Evolutionary conservation across 805 yeast species (phyloP).

Genomic region (Cyberlindnera maritima): DNA sequence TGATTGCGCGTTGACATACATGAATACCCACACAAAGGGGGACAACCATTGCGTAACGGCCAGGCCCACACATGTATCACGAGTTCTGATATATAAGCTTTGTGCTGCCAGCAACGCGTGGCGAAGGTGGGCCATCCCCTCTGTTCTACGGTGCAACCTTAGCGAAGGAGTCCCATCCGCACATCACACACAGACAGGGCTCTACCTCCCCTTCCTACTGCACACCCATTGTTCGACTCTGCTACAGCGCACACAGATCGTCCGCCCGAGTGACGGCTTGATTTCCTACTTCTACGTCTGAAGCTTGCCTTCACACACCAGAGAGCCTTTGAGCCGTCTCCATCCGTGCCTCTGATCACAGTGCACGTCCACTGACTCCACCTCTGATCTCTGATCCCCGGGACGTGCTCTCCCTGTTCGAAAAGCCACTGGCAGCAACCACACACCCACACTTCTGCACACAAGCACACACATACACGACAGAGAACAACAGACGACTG

Average conservation of each 20-base stretch:
- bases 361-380: no score
- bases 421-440: neutral
- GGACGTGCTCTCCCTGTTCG: no score
- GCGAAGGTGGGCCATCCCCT: no score
- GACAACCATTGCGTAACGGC: neutral
- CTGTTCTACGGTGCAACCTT: no score
- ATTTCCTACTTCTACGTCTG: neutral
- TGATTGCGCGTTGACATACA: neutral
- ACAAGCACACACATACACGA: neutral
- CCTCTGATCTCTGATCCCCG: neutral
- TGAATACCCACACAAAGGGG: neutral
- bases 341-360: no score
- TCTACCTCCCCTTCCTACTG: neutral
- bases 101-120: neutral
- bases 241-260: neutral
- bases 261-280: neutral
- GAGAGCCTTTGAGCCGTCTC: no score
- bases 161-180: no score
- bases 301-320: neutral
- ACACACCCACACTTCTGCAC: neutral
- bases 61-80: neutral
- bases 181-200: neutral
- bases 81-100: neutral
- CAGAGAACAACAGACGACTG: neutral
- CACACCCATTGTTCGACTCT: neutral